Evolutionary conservation across 2,329 filamentous ascomycete species (phyloP), one percentile per base, ranked within the genome.

Genomic region (Alternaria angustiovoidea): DNA sequence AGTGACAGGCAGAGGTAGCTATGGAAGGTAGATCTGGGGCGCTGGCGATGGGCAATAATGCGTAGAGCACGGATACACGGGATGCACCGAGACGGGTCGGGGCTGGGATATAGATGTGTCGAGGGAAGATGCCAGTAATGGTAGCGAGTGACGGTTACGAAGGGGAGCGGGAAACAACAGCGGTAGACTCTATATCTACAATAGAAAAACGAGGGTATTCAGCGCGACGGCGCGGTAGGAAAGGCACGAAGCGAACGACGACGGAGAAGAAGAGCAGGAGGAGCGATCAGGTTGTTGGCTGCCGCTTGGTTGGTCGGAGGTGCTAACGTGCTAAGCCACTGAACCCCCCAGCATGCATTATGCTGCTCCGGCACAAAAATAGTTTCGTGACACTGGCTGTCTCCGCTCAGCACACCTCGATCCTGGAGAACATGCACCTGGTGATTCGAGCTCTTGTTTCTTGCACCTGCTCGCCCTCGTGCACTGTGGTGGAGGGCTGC

Each of bases 321-420:
- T 58, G 48, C 47, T 42, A 57, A 59, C 36, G 18, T 59, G 58
- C 58, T 61, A 39, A 57, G 58, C 53, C 54, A 57, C 58, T 51
- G 51, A 59, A 49, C 57, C 57, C 44, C 43, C 39, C 34, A 51
- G 58, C 51, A 36, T 56, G 59, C 61, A 66, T 61, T 54, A 67
- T 67, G 62, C 52, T 54, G 46, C 51, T 51, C 56, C 54, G 56
- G 64, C 66, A 67, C 68, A 68, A 68, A 71, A 72, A 72, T 72
- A 72, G 68, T 58, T 67, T 65, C 63, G 68, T 70, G 67, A 70
- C 68, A 70, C 69, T 69, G 53, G 63, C 54, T 49, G 59, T 49
- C 57, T 61, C 60, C 64, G 59, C 58, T 60, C 60, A 62, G 54
- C 64, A 57, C 55, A 41, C 58, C 34, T 52, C 18, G 28, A 44